A percentile compares a stretch with the other conserved stretches of the same genome.
These are phyloP conservation scores for Erythrophleum fordii DNA, from an alignment of 306 rosid genomes.

Conservation along the genomic window DNA sequence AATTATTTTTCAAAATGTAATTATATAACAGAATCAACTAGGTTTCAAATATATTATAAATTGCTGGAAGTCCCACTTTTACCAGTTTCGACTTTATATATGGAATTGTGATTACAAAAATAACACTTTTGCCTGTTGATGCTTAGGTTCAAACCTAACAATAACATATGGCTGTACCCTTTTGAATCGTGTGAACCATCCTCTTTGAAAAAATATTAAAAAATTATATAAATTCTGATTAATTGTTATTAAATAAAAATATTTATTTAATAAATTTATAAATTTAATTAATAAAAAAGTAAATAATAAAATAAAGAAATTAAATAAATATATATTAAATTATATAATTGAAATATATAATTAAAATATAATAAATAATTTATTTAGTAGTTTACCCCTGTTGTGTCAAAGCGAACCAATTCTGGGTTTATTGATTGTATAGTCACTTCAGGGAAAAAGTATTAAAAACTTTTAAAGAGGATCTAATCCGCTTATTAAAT, in stretches of 20 bases:
- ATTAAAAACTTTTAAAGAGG: constrained; percentile 4
- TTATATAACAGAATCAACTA: neutral
- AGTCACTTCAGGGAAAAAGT: neutral
- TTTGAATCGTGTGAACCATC: constrained; percentile 16
- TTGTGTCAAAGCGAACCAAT: no score
- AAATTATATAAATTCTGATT: no score
- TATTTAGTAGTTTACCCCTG: no score
- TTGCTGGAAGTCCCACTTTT: neutral
- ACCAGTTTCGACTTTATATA: constrained; percentile 1
- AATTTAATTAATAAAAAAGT: no score
- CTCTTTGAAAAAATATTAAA: no score
- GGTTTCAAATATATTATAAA: neutral
- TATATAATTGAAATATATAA: no score
- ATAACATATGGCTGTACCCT: constrained; percentile 6
- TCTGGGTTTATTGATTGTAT: neutral
- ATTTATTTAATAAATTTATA: no score
- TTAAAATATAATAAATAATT: no score
- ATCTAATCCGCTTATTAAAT: constrained; percentile 3
- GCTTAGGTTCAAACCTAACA: neutral
- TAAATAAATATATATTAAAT: no score
- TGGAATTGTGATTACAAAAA: neutral
- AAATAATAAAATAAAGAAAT: no score
- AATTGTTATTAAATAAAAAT: no score
- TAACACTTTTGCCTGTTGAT: neutral
- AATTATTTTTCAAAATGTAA: constrained; percentile 3